Conservation (phyloP, 164 flowering plant species). For the Nelumbo lutea region DNA sequence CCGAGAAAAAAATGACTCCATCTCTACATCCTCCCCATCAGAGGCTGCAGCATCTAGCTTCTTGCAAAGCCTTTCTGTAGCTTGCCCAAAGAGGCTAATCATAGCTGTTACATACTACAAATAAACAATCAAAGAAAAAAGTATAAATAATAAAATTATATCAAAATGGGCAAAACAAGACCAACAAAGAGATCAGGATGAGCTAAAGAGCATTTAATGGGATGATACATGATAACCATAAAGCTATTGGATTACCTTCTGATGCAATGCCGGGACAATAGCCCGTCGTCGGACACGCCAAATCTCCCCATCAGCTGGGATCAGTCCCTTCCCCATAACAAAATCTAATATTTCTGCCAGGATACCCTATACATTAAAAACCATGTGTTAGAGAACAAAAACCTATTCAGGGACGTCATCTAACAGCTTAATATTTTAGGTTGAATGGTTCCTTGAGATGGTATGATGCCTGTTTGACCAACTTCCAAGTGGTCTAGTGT, state of each 20-base stretch:
- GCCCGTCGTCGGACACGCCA: slow-evolving; percentile 92
- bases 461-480: too few relatives aligned
- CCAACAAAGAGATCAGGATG: not conserved
- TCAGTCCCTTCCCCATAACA: slow-evolving; percentile 99
- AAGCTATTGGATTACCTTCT: slow-evolving; percentile 49
- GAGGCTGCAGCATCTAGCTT: slow-evolving; percentile 83
- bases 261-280: slow-evolving; percentile 94
- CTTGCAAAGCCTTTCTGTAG: slow-evolving; percentile 80
- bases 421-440: too few relatives aligned
- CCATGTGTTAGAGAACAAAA: too few relatives aligned
- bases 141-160: not conserved
- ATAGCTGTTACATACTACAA: slow-evolving; percentile 87
- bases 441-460: too few relatives aligned
- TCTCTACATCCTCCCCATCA: slow-evolving; percentile 90
- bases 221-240: not conserved
- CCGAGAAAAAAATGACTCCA: slow-evolving; percentile 96
- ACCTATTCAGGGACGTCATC: too few relatives aligned
- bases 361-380: slow-evolving; percentile 61
- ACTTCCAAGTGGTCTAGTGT: too few relatives aligned
- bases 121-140: slow-evolving; percentile 7
- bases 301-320: slow-evolving; percentile 98
- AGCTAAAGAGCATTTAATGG: not conserved
- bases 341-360: slow-evolving; percentile 92
- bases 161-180: not conserved
- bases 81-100: slow-evolving; percentile 78